Evolutionary conservation across 345 rosid species (phyloP), one percentile per base, ranked within the genome.

Genomic region (Gossypium bickii): DNA sequence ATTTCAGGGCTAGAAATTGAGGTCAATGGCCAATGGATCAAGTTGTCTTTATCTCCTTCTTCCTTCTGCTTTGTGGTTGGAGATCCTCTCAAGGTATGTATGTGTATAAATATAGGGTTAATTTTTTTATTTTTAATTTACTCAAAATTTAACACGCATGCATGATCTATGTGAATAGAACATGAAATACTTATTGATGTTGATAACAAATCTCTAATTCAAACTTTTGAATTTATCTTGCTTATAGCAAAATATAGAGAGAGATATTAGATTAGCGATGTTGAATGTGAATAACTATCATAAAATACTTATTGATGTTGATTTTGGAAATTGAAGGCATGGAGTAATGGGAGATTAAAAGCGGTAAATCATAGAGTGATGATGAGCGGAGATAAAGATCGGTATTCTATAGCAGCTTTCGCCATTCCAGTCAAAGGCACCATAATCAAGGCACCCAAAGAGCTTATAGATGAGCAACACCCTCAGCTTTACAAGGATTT

Each of bases 341-440:
- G 77, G 75, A 74, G 66, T 12, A 74, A 74, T 27, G 78, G 75
- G 0, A 74, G 74, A 62, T 4, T 74, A 66, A 74, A 74, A 53
- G 57, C 57, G 0, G 57, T 17, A 8, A 53, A 53, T 4, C 57
- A 53, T 8, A 53, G 20, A 53, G 57, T 53, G 57, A 53, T 7
- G 2, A 53, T 16, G 9, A 6, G 57, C 0, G 57, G 18, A 44
- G 43, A 55, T 13, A 29, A 64, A 64, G 76, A 45, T 1, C 12
- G 76, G 7, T 64, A 62, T 20, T 63, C 82, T 4, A 1, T 65
- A 1, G 79, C 60, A 20, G 57, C 57, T 0, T 75, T 71, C 12
- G 48, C 48, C 2, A 67, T 55, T n/a, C 76, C 82, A 0, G 11
- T 29, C 1, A 38, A 53, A 10, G 78, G 69, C 0, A 70, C 78